Base-by-base conservation (phyloP, 78 protist species). In the Cavenderia fasciculata region DNA sequence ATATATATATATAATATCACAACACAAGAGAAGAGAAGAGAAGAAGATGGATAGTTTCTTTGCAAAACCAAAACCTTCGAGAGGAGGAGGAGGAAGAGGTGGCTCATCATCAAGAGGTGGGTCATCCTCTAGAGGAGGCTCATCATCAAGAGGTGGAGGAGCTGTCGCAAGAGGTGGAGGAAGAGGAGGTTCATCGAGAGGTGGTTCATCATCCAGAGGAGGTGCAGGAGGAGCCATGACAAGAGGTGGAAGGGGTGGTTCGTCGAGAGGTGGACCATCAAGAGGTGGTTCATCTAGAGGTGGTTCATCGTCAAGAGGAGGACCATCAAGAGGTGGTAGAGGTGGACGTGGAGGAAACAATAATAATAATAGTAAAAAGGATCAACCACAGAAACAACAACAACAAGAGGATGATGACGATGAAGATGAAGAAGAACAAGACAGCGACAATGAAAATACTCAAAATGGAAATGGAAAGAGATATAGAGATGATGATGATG, bases 31-130 rank as follows among this genome's bases (percentile, higher is more conserved):
- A 63, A 19, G 2, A 36, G 47, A 63, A 5, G 2, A 10, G 21
- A 19, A 47, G 38, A 79, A 52, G 62, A 71, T 82, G 90, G 90
- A 82, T 56, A 82, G 78, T 69, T 82, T 82, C 44, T 82, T 82
- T 68, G 33, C 68, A 27, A 82, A 68, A 43, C 90, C 90, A 56
- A 69, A 71, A 19, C 65, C 61, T 47, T 65, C 88, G 4, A 56
- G 62, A 56, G 84, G 84, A 7, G 38, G 29, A 4, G 11, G 14
- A 18, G 27, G 31, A 29, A 61, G 41, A 34, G 69, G 69, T 34
- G 54, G 25, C 54, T 18, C 14, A 14, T 14, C 27, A 18, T 12
- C 27, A 49, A 49, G 54, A 49, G 54, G 54, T 49, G 54, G 54
- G n/a, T n/a, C n/a, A n/a, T n/a, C n/a, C n/a, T n/a, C n/a, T 49